A percentile compares a stretch with the other conserved stretches of the same genome.
Conservation (phyloP, 331 rosid species). For the Prunus yedoensis region DNA sequence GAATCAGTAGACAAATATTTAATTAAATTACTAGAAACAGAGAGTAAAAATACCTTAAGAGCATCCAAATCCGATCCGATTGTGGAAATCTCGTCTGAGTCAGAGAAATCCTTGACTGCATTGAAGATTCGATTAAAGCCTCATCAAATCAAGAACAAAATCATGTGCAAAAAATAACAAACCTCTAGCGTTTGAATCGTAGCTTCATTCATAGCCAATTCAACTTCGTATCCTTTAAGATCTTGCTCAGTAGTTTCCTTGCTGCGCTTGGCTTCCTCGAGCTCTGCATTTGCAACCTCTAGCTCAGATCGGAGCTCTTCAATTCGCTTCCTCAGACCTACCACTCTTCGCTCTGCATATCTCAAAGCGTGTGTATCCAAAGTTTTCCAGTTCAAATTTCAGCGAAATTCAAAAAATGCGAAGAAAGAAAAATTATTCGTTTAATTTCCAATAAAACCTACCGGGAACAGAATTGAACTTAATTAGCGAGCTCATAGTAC, state of each 20-base stretch:
- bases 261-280: no score
- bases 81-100: constrained; percentile 43
- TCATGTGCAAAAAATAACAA: background rate
- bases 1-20: constrained; percentile 8
- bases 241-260: constrained; percentile 74
- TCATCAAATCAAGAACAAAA: background rate
- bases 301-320: constrained; percentile 58
- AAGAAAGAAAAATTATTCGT: background rate
- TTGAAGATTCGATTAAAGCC: constrained; percentile 8
- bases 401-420: background rate
- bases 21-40: background rate
- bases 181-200: constrained; percentile 49
- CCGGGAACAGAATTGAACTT: background rate
- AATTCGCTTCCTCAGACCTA: constrained; percentile 55
- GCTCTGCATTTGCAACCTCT: constrained; percentile 47
- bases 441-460: no score
- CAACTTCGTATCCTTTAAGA: constrained; percentile 52
- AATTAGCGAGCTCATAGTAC: background rate
- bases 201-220: constrained; percentile 39
- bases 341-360: constrained; percentile 65
- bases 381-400: background rate
- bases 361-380: background rate
- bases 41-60: constrained; percentile 37
- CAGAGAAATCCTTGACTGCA: constrained; percentile 64
- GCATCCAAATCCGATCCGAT: constrained; percentile 42